Evolutionary conservation across 345 rosid species (phyloP).

Genomic region (Sonneratia caseolaris): DNA sequence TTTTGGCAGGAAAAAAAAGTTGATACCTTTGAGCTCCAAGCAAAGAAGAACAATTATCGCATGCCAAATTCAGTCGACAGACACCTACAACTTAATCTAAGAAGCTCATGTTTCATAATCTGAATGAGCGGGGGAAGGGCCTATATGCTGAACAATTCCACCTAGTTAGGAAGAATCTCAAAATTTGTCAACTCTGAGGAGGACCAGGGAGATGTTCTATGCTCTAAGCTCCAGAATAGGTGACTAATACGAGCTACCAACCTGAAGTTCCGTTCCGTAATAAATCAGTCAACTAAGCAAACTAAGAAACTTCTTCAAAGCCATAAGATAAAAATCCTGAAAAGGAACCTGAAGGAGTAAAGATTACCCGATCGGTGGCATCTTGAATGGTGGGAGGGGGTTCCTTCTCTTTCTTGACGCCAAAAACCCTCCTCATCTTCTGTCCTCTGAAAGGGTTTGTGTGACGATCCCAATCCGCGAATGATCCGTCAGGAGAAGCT

Average conservation of each 20-base stretch:
- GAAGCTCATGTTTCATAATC: background rate
- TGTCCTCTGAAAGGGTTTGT: background rate
- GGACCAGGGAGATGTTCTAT: background rate
- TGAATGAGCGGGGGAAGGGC: background rate
- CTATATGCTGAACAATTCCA: background rate
- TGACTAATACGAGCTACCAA: background rate
- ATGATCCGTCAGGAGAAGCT: background rate
- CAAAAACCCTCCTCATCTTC: conserved; percentile 83
- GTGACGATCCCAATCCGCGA: background rate
- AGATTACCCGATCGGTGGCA: conserved; percentile 68
- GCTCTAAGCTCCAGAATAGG: background rate
- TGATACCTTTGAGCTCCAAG: background rate
- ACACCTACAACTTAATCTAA: background rate
- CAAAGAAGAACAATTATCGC: too few relatives aligned
- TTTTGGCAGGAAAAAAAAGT: background rate
- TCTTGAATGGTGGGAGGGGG: conserved; percentile 83
- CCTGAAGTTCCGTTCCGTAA: background rate
- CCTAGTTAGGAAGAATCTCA: background rate
- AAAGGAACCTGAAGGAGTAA: background rate
- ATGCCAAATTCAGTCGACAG: background rate
- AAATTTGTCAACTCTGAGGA: background rate
- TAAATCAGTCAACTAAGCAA: background rate
- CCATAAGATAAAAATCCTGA: background rate
- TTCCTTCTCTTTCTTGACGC: conserved; percentile 81
- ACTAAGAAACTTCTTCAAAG: background rate